Percentiles rank a stretch among this genome's conserved stretches.
Evolutionary conservation across 2,329 filamentous ascomycete genomes (phyloP).

Genomic region (Aspergillus ochraceus): DNA sequence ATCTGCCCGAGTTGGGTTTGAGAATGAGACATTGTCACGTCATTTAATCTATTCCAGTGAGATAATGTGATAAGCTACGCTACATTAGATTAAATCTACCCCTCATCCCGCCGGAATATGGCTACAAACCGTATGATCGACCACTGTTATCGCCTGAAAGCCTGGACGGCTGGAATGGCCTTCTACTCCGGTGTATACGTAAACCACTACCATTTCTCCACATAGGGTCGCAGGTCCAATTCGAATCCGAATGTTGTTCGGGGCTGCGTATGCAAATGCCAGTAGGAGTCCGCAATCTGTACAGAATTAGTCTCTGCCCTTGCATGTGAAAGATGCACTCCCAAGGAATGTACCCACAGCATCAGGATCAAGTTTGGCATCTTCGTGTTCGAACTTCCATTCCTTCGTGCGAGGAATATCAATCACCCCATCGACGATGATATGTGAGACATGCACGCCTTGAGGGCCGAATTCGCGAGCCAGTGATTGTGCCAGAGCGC

Average conservation of each 20-base stretch:
- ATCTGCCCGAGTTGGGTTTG: not conserved
- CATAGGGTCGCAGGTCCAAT: slow-evolving; percentile 74
- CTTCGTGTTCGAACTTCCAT: slow-evolving; percentile 56
- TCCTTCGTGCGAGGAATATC: slow-evolving; percentile 72
- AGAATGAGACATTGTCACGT: not conserved
- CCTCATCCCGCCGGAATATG: not conserved
- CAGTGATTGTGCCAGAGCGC: slow-evolving; percentile 72
- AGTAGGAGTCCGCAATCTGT: slow-evolving; percentile 84
- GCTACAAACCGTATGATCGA: not conserved
- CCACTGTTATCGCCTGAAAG: not conserved
- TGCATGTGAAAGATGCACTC: too few species aligned
- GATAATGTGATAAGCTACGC: not conserved
- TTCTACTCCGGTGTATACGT: not conserved
- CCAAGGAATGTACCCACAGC: slow-evolving; percentile 56
- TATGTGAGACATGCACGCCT: slow-evolving; percentile 80
- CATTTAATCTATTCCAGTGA: not conserved
- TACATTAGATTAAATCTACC: not conserved
- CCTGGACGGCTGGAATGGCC: too few species aligned
- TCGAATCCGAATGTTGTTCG: slow-evolving; percentile 78
- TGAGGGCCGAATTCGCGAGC: slow-evolving; percentile 81
- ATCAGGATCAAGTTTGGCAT: slow-evolving; percentile 71
- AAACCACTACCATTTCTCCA: slow-evolving; percentile 72
- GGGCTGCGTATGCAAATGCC: slow-evolving; percentile 79
- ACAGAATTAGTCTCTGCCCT: not conserved
- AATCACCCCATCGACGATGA: slow-evolving; percentile 81